Conservation (phyloP, 306 rosid species). For the Fragaria nilgerrensis region DNA sequence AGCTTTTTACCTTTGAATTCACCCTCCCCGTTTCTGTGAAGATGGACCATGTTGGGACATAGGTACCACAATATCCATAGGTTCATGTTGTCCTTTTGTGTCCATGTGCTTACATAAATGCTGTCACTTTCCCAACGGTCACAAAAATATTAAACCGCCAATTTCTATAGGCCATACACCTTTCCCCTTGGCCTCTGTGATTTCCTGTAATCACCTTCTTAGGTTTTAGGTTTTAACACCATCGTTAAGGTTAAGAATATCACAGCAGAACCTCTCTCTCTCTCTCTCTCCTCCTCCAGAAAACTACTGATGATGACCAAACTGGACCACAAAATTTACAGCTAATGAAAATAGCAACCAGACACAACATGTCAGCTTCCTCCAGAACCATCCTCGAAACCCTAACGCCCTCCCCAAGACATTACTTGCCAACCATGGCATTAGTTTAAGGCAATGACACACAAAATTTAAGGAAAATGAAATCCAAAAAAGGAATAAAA, state of each 20-base stretch:
- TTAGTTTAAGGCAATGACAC: not conserved
- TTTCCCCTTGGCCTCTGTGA: not conserved
- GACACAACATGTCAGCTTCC: slow-evolving; percentile 29
- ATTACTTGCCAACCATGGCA: not conserved
- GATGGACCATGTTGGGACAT: not conserved
- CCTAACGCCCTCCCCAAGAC: not conserved
- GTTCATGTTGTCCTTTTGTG: not conserved
- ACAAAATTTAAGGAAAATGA: not conserved
- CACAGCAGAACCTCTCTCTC: not conserved
- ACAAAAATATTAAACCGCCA: slow-evolving; percentile 25
- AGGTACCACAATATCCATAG: not conserved
- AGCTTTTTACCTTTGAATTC: not conserved
- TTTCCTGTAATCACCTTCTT: slow-evolving; percentile 7
- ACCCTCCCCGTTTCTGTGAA: not conserved
- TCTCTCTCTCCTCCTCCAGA: not conserved
- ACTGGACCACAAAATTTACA: slow-evolving; percentile 10
- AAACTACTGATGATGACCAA: not conserved
- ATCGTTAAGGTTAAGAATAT: not conserved
- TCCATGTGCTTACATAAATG: not conserved
- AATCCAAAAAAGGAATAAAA: not conserved
- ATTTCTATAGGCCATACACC: slow-evolving; percentile 20
- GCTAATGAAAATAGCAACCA: slow-evolving; percentile 1
- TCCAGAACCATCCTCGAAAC: slow-evolving; percentile 42
- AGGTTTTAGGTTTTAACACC: not conserved
- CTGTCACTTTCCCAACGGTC: slow-evolving; percentile 50